Percentiles rank a stretch among this genome's conserved stretches.
These are phyloP conservation scores for Salicornia ramosissima DNA, from an alignment of 148 eudicot genomes.

Conservation along the genomic window DNA sequence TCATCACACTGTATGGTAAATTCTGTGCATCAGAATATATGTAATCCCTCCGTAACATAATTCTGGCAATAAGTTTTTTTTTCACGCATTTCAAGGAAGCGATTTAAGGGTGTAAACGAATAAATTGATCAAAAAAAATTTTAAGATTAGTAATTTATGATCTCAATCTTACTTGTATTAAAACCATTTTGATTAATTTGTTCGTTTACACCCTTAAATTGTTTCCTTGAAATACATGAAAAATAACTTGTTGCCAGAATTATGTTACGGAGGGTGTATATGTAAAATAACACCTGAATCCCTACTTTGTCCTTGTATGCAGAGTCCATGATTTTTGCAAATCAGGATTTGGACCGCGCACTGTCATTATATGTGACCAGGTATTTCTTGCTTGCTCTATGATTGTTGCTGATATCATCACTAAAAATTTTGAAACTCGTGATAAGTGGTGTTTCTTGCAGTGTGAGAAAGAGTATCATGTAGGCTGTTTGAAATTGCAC, in stretches of 20 bases:
- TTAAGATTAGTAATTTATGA: no score
- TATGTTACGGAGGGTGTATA: no score
- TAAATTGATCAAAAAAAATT: no score
- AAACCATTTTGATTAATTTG: no score
- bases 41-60: no score
- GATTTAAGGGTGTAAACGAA: no score
- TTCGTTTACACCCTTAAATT: no score
- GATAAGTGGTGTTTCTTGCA: constrained; percentile 20
- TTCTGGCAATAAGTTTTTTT: no score
- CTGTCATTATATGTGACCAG: constrained; percentile 89
- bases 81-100: no score
- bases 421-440: neutral
- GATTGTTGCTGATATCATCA: neutral
- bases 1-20: neutral
- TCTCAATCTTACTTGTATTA: no score
- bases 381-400: constrained; percentile 23
- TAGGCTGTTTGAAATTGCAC: constrained; percentile 66
- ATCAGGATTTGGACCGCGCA: constrained; percentile 54
- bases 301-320: constrained; percentile 20
- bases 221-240: no score
- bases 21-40: neutral
- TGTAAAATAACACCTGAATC: neutral
- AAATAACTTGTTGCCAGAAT: no score
- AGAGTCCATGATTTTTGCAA: constrained; percentile 70
- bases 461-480: constrained; percentile 86